Evolutionary conservation across 1,139 yeast genomes (phyloP).

Genomic region (Maudiozyma humilis): DNA sequence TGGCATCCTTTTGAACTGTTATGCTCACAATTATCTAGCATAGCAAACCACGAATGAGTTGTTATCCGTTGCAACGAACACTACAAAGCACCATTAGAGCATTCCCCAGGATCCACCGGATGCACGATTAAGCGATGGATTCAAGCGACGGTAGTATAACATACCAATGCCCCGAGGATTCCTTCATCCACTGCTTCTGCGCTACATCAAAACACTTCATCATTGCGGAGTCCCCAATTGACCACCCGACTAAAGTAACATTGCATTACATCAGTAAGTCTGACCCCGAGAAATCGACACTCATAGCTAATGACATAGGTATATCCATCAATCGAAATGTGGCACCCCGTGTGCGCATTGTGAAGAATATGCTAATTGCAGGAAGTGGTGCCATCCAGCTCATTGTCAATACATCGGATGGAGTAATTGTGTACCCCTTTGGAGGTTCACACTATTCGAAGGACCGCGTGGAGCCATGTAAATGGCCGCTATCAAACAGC

Average conservation of each 20-base stretch:
- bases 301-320: conserved; percentile 4
- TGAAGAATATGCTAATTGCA: conserved; percentile 5
- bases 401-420: conserved; percentile 15
- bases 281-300: background rate
- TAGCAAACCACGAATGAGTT: too few relatives aligned
- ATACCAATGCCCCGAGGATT: conserved; percentile 5
- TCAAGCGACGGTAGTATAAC: background rate
- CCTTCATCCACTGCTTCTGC: conserved; percentile 11
- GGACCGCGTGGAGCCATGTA: background rate
- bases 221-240: conserved; percentile 10
- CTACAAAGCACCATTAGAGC: too few relatives aligned
- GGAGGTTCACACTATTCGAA: background rate
- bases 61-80: too few relatives aligned
- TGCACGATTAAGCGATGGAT: background rate
- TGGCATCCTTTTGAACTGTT: too few relatives aligned
- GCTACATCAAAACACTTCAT: conserved; percentile 9
- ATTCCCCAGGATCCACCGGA: too few relatives aligned
- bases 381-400: conserved; percentile 5
- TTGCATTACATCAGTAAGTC: conserved; percentile 7
- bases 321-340: conserved; percentile 1
- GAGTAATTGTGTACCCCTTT: conserved; percentile 13
- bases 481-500: conserved; percentile 13
- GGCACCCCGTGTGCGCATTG: background rate
- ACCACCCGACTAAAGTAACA: conserved; percentile 5
- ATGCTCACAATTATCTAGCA: too few relatives aligned